Conservation (phyloP, 306 rosid genomes). For the Citrullus amarus region DNA sequence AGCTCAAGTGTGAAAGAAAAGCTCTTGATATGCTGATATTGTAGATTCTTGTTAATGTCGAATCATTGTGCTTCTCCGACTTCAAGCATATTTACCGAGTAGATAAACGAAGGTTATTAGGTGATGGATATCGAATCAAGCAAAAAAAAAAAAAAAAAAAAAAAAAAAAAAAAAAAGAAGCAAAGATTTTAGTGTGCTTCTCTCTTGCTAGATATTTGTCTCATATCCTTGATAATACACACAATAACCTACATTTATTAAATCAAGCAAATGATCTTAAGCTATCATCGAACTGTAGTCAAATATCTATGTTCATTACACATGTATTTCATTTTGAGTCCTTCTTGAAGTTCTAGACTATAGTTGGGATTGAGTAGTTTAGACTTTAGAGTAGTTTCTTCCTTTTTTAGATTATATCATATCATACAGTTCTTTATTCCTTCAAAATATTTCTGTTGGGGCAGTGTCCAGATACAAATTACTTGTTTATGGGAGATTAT, state of each 20-base stretch:
- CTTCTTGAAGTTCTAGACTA: background rate
- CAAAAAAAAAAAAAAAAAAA: background rate
- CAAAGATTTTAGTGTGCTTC: background rate
- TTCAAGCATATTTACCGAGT: background rate
- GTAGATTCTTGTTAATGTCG: background rate
- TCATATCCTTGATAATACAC: background rate
- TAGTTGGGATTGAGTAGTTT: background rate
- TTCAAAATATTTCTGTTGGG: background rate
- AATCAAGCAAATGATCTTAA: background rate
- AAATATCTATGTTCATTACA: background rate
- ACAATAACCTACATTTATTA: background rate
- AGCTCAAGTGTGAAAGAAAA: background rate
- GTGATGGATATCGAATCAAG: background rate
- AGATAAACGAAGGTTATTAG: background rate
- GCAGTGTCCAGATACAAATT: slow-evolving; percentile 98
- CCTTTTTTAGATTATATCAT: background rate
- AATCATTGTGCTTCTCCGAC: background rate
- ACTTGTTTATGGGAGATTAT: slow-evolving; percentile 96
- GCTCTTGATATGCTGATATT: slow-evolving; percentile 3
- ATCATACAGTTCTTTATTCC: background rate
- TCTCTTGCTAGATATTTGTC: background rate
- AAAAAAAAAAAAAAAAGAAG: no score
- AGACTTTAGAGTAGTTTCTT: background rate
- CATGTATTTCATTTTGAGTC: background rate
- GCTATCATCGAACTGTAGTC: background rate